Conservation (phyloP, 495 filamentous ascomycete species). For the Evernia prunastri region DNA sequence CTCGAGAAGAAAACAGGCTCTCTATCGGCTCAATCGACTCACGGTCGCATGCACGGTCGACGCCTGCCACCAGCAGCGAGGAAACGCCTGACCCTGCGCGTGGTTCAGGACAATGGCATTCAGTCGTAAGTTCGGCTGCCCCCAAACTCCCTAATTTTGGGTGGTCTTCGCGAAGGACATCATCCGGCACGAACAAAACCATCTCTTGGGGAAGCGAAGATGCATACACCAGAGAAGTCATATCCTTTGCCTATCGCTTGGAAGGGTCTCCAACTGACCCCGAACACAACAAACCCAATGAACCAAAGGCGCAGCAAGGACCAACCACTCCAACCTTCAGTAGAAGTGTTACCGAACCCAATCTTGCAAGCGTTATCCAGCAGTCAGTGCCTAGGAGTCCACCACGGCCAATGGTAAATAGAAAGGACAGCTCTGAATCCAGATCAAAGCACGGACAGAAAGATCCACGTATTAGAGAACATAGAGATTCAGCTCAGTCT, state of each 20-base stretch:
- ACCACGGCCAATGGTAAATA: neutral
- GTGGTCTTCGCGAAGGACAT: constrained; percentile 22
- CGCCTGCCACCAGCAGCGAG: constrained; percentile 20
- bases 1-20: constrained; percentile 22
- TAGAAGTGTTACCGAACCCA: constrained; percentile 11
- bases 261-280: constrained; percentile 8
- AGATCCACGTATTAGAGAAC: neutral
- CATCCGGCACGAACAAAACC: constrained; percentile 19
- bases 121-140: constrained; percentile 20
- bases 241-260: constrained; percentile 26
- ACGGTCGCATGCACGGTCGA: constrained; percentile 22
- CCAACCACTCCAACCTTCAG: constrained; percentile 8
- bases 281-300: neutral
- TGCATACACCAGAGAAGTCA: constrained; percentile 24
- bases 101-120: constrained; percentile 12
- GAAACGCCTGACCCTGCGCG: neutral
- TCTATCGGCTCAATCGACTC: constrained; percentile 23
- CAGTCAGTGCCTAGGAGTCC: constrained; percentile 12
- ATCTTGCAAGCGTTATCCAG: neutral
- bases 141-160: constrained; percentile 27
- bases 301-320: constrained; percentile 5
- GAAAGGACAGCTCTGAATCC: neutral
- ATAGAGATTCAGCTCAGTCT: neutral
- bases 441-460: neutral
- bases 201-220: constrained; percentile 21